Percentiles rank a stretch among this genome's conserved stretches.
Conservation (phyloP, 192 early-diverging fungal genomes). For the Mortierella alpina region DNA sequence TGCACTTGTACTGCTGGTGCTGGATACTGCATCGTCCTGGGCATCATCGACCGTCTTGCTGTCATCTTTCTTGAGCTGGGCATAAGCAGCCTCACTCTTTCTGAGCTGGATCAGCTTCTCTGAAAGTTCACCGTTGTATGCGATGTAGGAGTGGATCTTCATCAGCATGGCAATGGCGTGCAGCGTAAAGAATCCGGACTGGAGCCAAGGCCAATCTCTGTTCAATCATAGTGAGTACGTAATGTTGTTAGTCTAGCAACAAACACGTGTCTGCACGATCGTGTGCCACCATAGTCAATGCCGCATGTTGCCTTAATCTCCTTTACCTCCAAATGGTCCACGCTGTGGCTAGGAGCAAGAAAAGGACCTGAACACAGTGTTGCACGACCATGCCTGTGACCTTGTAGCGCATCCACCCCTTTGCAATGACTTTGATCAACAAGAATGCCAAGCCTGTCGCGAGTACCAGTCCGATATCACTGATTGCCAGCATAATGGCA, state of each 20-base stretch:
- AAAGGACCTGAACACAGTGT: conserved; percentile 66
- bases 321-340: conserved; percentile 69
- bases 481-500: conserved; percentile 71
- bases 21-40: background rate
- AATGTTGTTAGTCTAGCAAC: conserved; percentile 22
- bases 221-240: conserved; percentile 6
- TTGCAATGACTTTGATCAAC: conserved; percentile 65
- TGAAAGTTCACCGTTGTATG: conserved; percentile 81
- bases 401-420: conserved; percentile 63
- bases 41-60: conserved; percentile 9
- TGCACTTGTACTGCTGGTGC: background rate
- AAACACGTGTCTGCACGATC: background rate
- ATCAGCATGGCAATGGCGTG: conserved; percentile 94
- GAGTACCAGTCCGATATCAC: conserved; percentile 77
- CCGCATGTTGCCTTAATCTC: background rate
- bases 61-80: conserved; percentile 41
- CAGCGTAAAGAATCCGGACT: conserved; percentile 86
- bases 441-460: conserved; percentile 73
- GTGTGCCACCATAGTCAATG: conserved; percentile 9
- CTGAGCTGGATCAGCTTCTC: conserved; percentile 51
- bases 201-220: conserved; percentile 90
- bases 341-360: conserved; percentile 66
- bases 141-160: conserved; percentile 96
- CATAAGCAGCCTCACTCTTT: conserved; percentile 49
- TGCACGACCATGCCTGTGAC: conserved; percentile 65